These are phyloP conservation scores for Aspergillus clavatus DNA, from an alignment of 2,329 filamentous ascomycete species.

Conservation along the genomic window DNA sequence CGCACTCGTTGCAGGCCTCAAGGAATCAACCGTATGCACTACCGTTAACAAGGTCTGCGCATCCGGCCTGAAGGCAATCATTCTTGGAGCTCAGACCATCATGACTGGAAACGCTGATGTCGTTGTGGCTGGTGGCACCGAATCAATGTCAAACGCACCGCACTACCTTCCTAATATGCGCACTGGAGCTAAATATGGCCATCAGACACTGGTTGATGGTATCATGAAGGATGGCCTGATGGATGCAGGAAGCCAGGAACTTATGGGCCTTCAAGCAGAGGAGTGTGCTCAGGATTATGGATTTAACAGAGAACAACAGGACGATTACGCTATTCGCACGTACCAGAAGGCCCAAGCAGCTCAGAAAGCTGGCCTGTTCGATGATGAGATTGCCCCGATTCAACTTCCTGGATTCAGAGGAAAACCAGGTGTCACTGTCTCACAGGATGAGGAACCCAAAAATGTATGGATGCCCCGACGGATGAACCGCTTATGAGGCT, in stretches of 20 bases:
- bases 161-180: constrained; percentile 90
- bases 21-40: constrained; percentile 74
- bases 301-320: constrained; percentile 79
- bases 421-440: constrained; percentile 76
- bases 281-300: constrained; percentile 82
- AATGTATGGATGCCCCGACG: constrained; percentile 53
- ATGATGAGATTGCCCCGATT: constrained; percentile 80
- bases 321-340: constrained; percentile 90
- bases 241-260: constrained; percentile 84
- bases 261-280: constrained; percentile 92
- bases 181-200: constrained; percentile 86
- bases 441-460: constrained; percentile 91
- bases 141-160: constrained; percentile 97
- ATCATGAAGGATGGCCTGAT: constrained; percentile 92
- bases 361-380: constrained; percentile 74
- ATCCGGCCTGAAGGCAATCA: constrained; percentile 88
- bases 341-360: constrained; percentile 92
- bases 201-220: constrained; percentile 83
- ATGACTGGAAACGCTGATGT: constrained; percentile 91
- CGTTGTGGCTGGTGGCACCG: constrained; percentile 87
- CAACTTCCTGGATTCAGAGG: constrained; percentile 83
- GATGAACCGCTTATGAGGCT: background rate
- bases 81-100: constrained; percentile 93
- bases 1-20: constrained; percentile 81
- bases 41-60: constrained; percentile 99